Base-by-base conservation (phyloP, 148 eudicot species). In the Rhododendron kiyosumense region DNA sequence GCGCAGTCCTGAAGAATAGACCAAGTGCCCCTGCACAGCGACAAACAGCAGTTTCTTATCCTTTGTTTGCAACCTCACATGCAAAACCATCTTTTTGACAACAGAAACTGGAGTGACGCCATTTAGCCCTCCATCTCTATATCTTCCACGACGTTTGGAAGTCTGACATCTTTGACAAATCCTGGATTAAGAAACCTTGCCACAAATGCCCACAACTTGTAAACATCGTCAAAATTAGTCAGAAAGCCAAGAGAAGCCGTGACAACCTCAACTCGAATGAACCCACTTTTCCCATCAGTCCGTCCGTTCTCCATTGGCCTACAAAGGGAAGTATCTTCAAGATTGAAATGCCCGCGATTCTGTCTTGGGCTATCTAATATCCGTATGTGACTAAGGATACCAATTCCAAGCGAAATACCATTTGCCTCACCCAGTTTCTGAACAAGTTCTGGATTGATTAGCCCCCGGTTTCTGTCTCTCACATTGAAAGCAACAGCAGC, bases 401-500 rank as follows among this genome's bases (percentile, higher is more conserved):
- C 99, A 81, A 97, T 91, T 48, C 98, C 96, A 34, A 97, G 94
- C 34, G 92, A 92, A 51, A 97, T 91, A 12, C 96, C 98, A 74
- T 91, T 88, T 41, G 91, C 90, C 92, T 97, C 99, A 18, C 94
- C 99, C 63, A 95, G 89, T 83, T 92, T 97, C 84, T 93, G 98
- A 86, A 95, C 98, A 2, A 93, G 80, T 81, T 97, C 98, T 1
- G 99, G 99, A 81, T 89, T 94, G 2, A 97, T 87, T 34, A 95
- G 85, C 73, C 98, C 98, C 75, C 88, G 85, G 79, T 88, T 92
- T 85, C 89, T 90, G 85, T 93, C 94, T 87, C 93, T 93, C 81
- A 97, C 91, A 77, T 94, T 97, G 85, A 97, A 97, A 17, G 99
- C 98, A 85, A 97, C 98, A 2, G 99, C 92, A 30, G 96, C 99